Evolutionary conservation across 192 early-diverging fungal genomes (phyloP).

Genomic region (Spizellomyces punctatus): DNA sequence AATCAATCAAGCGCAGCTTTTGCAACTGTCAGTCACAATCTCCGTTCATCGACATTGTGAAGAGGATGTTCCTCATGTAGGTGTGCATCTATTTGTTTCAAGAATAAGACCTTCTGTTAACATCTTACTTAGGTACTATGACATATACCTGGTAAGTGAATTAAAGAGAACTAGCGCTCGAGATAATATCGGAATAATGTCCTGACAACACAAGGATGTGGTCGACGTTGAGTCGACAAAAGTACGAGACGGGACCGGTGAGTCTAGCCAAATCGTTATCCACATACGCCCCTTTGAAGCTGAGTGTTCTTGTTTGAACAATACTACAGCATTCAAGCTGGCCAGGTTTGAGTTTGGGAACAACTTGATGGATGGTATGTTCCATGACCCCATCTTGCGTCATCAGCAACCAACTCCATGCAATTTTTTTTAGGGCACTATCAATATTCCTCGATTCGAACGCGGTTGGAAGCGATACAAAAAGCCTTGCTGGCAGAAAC

Average conservation of each 20-base stretch:
- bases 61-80: constrained; percentile 55
- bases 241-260: constrained; percentile 49
- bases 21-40: constrained; percentile 42
- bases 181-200: too few species aligned
- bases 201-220: constrained; percentile 22
- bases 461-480: constrained; percentile 50
- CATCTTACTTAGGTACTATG: constrained; percentile 46
- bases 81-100: background rate
- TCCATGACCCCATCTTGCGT: background rate
- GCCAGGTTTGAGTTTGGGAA: constrained; percentile 53
- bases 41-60: constrained; percentile 59
- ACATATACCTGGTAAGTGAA: constrained; percentile 47
- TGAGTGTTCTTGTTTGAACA: too few species aligned
- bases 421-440: constrained; percentile 13
- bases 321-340: constrained; percentile 37
- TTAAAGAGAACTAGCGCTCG: background rate
- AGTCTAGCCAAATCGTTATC: background rate
- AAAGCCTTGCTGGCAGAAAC: constrained; percentile 48
- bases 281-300: background rate
- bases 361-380: constrained; percentile 57
- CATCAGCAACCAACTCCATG: too few species aligned
- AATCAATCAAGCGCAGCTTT: constrained; percentile 20
- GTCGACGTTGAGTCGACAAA: constrained; percentile 48
- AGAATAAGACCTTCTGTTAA: background rate
- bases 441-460: constrained; percentile 36